Evolutionary conservation across 495 filamentous ascomycete genomes (phyloP).

Genomic region (Xylaria flabelliformis): DNA sequence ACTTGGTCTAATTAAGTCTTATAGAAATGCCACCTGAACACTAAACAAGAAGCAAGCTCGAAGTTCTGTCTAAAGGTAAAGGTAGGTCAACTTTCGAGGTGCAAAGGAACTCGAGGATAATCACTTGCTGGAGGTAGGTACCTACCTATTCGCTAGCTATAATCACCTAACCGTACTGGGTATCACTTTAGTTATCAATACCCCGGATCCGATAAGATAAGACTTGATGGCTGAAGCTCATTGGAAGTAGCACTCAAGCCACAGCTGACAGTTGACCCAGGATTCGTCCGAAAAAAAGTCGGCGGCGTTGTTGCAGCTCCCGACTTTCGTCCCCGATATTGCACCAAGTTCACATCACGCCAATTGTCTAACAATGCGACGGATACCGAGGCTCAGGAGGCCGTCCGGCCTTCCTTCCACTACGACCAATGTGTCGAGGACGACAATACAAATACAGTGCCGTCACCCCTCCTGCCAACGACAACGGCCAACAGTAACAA

Average conservation of each 20-base stretch:
- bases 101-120: not conserved
- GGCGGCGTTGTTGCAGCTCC: slow-evolving; percentile 1
- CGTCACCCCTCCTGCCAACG: not conserved
- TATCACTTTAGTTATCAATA: not conserved
- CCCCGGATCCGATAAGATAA: not conserved
- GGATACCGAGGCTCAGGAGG: slow-evolving; percentile 39
- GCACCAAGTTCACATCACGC: not conserved
- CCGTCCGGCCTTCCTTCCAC: slow-evolving; percentile 31
- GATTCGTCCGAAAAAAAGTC: slow-evolving; percentile 15
- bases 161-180: not conserved
- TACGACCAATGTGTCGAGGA: slow-evolving; percentile 17
- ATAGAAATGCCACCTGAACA: not conserved
- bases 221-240: slow-evolving; percentile 19
- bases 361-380: slow-evolving; percentile 35
- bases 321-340: not conserved
- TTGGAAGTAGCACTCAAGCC: not conserved
- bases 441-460: no score
- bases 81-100: not conserved
- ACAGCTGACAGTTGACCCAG: not conserved
- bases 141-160: no score
- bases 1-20: not conserved
- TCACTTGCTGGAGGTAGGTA: no score
- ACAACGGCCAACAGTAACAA: not conserved
- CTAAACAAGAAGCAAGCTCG: not conserved
- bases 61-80: not conserved